phyloP scores from a whole-genome alignment of 1,284 basidiomycete genomes.

The Sporisorium sorghi region DNA sequence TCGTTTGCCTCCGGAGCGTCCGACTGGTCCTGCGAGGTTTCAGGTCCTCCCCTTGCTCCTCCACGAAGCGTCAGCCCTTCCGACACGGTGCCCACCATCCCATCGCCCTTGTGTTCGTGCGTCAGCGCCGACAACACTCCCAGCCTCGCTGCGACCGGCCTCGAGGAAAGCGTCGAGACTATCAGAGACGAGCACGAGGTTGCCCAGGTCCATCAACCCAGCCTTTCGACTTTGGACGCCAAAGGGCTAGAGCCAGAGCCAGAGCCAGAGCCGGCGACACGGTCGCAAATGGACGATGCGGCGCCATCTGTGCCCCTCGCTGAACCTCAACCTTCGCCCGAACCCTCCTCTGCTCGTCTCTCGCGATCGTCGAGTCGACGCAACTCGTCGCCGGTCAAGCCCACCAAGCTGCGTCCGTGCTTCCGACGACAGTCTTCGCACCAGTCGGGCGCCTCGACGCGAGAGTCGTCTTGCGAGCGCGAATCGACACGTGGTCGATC shows the following conservation, averaged over 20 bases:
- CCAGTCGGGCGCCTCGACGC: constrained; percentile 37
- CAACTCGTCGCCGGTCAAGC: constrained; percentile 54
- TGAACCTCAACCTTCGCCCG: background rate
- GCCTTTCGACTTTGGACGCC: background rate
- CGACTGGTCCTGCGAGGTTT: constrained; percentile 54
- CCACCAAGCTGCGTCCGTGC: constrained; percentile 53
- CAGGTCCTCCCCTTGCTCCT: constrained; percentile 53
- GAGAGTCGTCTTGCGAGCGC: constrained; percentile 61
- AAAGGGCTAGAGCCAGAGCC: background rate
- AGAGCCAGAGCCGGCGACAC: background rate
- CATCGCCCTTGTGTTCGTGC: constrained; percentile 62
- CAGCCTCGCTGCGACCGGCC: background rate
- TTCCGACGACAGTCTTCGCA: constrained; percentile 55
- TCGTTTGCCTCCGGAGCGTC: constrained; percentile 21
- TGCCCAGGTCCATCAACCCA: background rate
- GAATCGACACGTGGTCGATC: constrained; percentile 47
- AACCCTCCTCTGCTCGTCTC: constrained; percentile 29
- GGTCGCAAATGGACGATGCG: background rate
- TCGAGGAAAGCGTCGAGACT: constrained; percentile 56
- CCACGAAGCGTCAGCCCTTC: constrained; percentile 53
- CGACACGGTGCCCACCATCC: constrained; percentile 61
- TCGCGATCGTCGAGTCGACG: constrained; percentile 42
- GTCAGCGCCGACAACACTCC: constrained; percentile 36
- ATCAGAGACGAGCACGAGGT: constrained; percentile 23
- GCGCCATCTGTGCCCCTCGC: no score